These are phyloP conservation scores for Phytophthora citrophthora DNA, from an alignment of 352 stramenopile species.

Conservation along the genomic window DNA sequence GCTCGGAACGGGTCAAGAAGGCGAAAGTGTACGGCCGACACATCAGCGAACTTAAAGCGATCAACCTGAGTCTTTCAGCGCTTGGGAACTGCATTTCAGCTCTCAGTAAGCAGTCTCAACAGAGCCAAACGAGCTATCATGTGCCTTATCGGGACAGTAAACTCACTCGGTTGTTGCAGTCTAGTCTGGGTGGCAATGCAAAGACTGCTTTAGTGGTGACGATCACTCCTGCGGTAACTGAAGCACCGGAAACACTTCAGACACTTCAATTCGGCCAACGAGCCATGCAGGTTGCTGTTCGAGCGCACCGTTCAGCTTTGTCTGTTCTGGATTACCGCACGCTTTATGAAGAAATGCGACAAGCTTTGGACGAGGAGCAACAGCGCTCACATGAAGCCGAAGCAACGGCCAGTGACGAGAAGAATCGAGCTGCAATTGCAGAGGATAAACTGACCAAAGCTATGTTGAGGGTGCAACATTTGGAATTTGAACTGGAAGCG, in stretches of 20 bases:
- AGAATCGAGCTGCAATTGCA: constrained; percentile 13
- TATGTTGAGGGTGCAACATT: constrained; percentile 60
- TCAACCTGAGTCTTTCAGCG: constrained; percentile 78
- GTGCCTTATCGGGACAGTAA: constrained; percentile 82
- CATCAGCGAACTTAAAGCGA: constrained; percentile 71
- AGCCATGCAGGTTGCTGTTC: constrained; percentile 72
- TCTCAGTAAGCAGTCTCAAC: constrained; percentile 55
- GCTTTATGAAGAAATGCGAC: constrained; percentile 65
- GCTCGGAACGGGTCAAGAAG: constrained; percentile 80
- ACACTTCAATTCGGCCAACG: constrained; percentile 80
- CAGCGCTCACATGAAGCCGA: constrained; percentile 32
- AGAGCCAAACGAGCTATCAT: constrained; percentile 43
- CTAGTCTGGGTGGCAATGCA: constrained; percentile 74
- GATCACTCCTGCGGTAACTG: constrained; percentile 48
- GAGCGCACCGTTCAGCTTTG: constrained; percentile 64
- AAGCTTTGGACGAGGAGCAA: constrained; percentile 52
- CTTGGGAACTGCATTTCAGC: constrained; percentile 80
- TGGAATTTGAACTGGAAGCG: constrained; percentile 68
- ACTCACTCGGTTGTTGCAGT: constrained; percentile 70
- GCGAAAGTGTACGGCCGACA: constrained; percentile 57
- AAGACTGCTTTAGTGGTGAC: constrained; percentile 78
- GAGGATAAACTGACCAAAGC: constrained; percentile 66
- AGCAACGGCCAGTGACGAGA: constrained; percentile 27
- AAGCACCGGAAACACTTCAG: constrained; percentile 65
- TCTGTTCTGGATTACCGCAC: constrained; percentile 73